Conservation (phyloP, 176 grass and related monocot species). For the Pontederia crassipes region DNA sequence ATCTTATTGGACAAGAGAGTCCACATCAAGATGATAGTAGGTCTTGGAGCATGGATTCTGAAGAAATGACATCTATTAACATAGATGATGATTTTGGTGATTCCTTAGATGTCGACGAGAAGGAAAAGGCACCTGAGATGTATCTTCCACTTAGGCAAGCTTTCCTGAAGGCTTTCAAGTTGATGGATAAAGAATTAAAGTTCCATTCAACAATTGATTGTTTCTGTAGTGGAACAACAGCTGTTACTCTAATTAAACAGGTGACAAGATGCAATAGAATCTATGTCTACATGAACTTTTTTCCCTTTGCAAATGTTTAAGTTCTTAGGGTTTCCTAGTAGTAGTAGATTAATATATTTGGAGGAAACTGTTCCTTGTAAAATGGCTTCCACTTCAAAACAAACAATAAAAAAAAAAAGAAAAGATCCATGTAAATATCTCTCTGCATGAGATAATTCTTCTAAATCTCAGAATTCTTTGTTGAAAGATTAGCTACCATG, state of each 20-base stretch:
- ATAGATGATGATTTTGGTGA: conserved; percentile 76
- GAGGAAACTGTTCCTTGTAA: too few relatives aligned
- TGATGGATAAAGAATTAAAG: conserved; percentile 95
- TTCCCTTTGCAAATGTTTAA: conserved; percentile 10
- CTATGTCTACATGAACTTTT: not conserved
- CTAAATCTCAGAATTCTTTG: too few relatives aligned
- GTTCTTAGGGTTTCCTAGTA: not conserved
- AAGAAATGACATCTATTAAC: conserved; percentile 47
- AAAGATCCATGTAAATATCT: too few relatives aligned
- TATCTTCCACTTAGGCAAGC: conserved; percentile 85
- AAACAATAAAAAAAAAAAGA: too few relatives aligned
- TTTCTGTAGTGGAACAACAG: conserved; percentile 92
- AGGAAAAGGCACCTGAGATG: conserved; percentile 60
- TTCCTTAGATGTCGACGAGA: conserved; percentile 38
- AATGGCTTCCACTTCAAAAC: too few relatives aligned
- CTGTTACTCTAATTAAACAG: conserved; percentile 93
- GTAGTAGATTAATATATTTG: not conserved
- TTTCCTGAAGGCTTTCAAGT: conserved; percentile 85
- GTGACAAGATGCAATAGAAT: conserved; percentile 21
- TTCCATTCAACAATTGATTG: conserved; percentile 80
- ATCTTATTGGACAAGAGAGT: conserved; percentile 30
- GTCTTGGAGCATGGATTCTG: conserved; percentile 56
- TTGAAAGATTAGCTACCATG: too few relatives aligned
- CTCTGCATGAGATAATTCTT: too few relatives aligned
- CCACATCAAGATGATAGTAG: conserved; percentile 51